phyloP scores from a whole-genome alignment of 257 asterid genomes.

The Nicotiana knightiana region DNA sequence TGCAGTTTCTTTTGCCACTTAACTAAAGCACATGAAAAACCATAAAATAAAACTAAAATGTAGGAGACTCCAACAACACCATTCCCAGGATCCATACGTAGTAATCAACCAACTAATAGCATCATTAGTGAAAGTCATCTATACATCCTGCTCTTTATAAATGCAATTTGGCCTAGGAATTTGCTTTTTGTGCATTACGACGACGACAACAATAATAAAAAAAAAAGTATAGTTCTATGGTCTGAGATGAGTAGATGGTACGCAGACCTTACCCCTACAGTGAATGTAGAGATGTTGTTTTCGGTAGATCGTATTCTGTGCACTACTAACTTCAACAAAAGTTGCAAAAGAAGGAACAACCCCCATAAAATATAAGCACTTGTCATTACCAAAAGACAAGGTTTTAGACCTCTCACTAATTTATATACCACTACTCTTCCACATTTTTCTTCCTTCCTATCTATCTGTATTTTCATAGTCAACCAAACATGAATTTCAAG shows the following conservation, averaged over 20 bases:
- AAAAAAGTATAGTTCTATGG: too few relatives aligned
- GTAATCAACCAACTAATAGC: neutral
- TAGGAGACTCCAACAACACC: neutral
- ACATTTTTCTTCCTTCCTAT: neutral
- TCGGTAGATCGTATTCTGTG: too few relatives aligned
- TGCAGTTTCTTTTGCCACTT: neutral
- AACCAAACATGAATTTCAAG: neutral
- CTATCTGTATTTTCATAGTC: neutral
- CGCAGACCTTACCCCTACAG: too few relatives aligned
- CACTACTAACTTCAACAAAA: neutral
- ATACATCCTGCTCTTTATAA: neutral
- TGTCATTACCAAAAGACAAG: neutral
- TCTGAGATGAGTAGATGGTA: too few relatives aligned
- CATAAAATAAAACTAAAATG: neutral
- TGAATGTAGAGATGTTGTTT: too few relatives aligned
- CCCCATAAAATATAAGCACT: neutral
- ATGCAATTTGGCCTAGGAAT: neutral
- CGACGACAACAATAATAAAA: too few relatives aligned
- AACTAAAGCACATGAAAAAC: neutral
- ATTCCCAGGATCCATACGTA: neutral
- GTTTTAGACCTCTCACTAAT: neutral
- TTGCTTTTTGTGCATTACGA: neutral
- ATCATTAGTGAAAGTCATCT: neutral
- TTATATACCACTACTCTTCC: constrained; percentile 7
- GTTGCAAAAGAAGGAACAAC: neutral